Conservation (phyloP, 2,329 filamentous ascomycete species). For the Colletotrichum orchidophilum region DNA sequence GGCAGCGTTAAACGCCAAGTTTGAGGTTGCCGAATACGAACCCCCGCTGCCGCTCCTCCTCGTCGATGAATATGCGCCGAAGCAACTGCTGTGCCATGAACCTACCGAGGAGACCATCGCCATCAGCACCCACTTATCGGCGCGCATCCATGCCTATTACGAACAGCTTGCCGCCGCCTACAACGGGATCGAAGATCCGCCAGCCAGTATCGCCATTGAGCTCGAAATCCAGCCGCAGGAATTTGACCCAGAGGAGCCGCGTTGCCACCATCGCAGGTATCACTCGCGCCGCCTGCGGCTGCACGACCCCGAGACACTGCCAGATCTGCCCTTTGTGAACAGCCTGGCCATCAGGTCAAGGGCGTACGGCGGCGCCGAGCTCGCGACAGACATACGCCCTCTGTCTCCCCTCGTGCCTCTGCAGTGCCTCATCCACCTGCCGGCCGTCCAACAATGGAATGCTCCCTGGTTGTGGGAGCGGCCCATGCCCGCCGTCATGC, state of each 20-base stretch:
- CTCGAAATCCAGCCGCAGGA: constrained; percentile 27
- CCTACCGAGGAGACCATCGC: constrained; percentile 31
- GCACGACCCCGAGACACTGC: constrained; percentile 34
- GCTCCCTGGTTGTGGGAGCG: constrained; percentile 39
- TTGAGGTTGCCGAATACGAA: neutral
- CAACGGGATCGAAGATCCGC: neutral
- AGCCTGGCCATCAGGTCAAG: constrained; percentile 22
- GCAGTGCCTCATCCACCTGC: constrained; percentile 37
- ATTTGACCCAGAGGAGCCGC: constrained; percentile 11
- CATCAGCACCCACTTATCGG: constrained; percentile 33
- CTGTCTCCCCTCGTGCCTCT: constrained; percentile 37
- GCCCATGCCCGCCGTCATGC: constrained; percentile 12
- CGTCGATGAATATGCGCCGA: neutral
- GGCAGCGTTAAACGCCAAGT: neutral
- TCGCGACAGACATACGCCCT: constrained; percentile 32
- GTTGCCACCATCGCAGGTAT: constrained; percentile 33
- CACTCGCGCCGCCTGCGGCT: constrained; percentile 35
- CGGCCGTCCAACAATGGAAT: constrained; percentile 33
- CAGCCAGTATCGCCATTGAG: constrained; percentile 6
- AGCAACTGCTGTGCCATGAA: constrained; percentile 31
- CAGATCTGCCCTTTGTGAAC: constrained; percentile 32
- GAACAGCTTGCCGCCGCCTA: constrained; percentile 29
- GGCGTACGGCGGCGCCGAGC: neutral
- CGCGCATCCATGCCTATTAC: constrained; percentile 31
- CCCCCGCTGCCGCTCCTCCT: constrained; percentile 13